phyloP scores from a whole-genome alignment of 2,329 filamentous ascomycete genomes.

The Fusarium coicis region DNA sequence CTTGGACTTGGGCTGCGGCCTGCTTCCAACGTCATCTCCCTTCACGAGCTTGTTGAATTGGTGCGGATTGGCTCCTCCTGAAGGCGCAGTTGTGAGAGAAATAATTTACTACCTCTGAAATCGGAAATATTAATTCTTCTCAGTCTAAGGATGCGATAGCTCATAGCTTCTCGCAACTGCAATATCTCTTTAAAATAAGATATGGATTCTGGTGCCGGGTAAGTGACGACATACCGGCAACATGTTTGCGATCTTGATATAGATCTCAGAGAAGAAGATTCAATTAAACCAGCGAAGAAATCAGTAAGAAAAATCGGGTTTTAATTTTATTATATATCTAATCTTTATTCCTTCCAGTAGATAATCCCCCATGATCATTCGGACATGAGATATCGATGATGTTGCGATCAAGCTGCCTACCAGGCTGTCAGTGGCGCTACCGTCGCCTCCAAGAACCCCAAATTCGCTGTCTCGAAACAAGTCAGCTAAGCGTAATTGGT shows the following conservation, averaged over 20 bases:
- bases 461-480: accelerated
- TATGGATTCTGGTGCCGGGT: not conserved
- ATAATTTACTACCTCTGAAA: accelerated
- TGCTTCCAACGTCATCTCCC: accelerated
- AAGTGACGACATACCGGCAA: not conserved
- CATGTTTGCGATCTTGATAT: accelerated
- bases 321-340: accelerated
- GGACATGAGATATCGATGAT: accelerated
- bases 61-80: accelerated
- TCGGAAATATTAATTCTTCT: accelerated
- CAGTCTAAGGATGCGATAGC: accelerated
- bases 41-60: accelerated
- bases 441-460: accelerated
- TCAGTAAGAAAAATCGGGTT: accelerated
- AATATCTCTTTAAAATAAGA: not conserved
- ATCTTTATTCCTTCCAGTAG: not conserved
- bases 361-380: accelerated
- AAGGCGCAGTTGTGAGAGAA: accelerated
- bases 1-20: accelerated
- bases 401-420: too few species aligned
- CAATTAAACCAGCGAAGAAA: accelerated
- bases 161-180: too few species aligned
- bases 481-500: not conserved
- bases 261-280: not conserved
- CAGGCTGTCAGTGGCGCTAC: too few species aligned